Base-by-base conservation (phyloP, 768 basidiomycete species). In the Russula sp. region DNA sequence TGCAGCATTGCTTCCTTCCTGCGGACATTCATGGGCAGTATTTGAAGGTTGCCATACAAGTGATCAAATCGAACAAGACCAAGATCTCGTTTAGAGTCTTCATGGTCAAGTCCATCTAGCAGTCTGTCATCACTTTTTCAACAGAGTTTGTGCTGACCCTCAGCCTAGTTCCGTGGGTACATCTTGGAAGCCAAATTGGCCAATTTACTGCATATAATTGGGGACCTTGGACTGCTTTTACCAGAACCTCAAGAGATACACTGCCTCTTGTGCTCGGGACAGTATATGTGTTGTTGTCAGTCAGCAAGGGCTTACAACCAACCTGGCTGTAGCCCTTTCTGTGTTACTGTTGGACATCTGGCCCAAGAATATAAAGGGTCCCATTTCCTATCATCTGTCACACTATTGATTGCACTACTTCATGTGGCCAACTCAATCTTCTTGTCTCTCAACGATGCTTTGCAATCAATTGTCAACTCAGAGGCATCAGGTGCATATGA, bases 221-320 rank as follows among this genome's bases (percentile, higher is more conserved):
- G 83, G 61, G 86, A 88, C 65, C 82, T 99, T 10, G 85, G 90
- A 0, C 93, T 93, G 1, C 89, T 98, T 75, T 71, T 98, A 25
- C 73, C 84, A 5, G 74, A 85, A 36, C 93, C 0, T 85, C 89
- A 1, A 93, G 94, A 61, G 94, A 98, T 14, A n/a, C n/a, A n/a
- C n/a, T n/a, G n/a, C n/a, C n/a, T n/a, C 81, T 98, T 7, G 85
- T 97, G 38, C 76, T 98, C 16, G 93, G 96, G 68, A 86, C 94
- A 0, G 76, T 98, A 52, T 83, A 88, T 8, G 87, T 88, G 11
- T 82, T 93, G 3, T 76, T 96, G 4, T 82, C 86, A 48, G 82
- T 93, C 7, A 84, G 87, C 46, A 79, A 84, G 45, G 83, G 84
- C 58, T 79, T 34, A 84, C 86, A 10, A 67, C 72, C 0, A 85